Conservation (phyloP, 2,329 filamentous ascomycete genomes). For the Amphichorda felina region DNA sequence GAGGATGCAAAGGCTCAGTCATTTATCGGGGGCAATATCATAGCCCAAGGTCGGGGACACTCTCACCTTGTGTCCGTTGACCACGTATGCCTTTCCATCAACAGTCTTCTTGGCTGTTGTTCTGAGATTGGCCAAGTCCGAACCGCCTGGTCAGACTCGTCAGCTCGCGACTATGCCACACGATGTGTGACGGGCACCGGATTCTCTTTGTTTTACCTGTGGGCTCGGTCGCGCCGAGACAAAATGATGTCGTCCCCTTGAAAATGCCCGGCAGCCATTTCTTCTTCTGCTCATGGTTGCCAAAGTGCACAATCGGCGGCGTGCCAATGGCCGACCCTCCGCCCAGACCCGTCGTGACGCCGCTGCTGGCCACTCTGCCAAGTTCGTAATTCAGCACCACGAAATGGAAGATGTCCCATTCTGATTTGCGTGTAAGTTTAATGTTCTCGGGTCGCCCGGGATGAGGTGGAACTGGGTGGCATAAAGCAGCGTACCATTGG, state of each 20-base stretch:
- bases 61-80: too few species aligned
- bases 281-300: slow-evolving; percentile 40
- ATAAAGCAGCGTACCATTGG: too few species aligned
- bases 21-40: background rate
- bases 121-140: slow-evolving; percentile 49
- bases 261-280: slow-evolving; percentile 6
- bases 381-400: slow-evolving; percentile 44
- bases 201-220: slow-evolving; percentile 4
- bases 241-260: slow-evolving; percentile 6
- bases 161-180: background rate
- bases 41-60: too few species aligned
- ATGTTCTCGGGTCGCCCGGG: slow-evolving; percentile 23
- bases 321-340: slow-evolving; percentile 51
- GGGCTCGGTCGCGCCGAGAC: slow-evolving; percentile 10
- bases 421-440: background rate
- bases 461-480: too few species aligned
- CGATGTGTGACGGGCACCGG: background rate
- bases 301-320: slow-evolving; percentile 52
- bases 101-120: slow-evolving; percentile 39
- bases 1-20: too few species aligned
- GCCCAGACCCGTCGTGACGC: slow-evolving; percentile 44
- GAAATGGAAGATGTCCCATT: slow-evolving; percentile 41
- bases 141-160: too few species aligned
- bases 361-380: slow-evolving; percentile 34
- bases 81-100: slow-evolving; percentile 40